A percentile compares a stretch with the other conserved stretches of the same genome.
Conservation (phyloP, 2,329 filamentous ascomycete genomes). For the Paraphoma chrysanthemicola region DNA sequence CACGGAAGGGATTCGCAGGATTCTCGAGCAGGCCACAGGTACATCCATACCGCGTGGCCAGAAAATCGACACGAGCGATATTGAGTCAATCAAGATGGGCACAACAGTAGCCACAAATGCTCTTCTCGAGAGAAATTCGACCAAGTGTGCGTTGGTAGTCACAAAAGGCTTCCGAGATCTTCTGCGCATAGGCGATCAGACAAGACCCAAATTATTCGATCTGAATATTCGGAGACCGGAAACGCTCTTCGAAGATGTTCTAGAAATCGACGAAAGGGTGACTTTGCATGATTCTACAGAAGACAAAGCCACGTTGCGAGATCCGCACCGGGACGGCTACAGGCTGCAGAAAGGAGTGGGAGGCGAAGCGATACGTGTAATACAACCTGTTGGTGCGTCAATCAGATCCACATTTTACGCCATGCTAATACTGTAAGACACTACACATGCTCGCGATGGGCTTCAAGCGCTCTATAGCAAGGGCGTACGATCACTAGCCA, state of each 20-base stretch:
- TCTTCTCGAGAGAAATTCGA: too few species aligned
- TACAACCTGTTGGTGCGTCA: conserved; percentile 15
- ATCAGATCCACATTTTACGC: conserved; percentile 15
- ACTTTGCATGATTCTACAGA: conserved; percentile 30
- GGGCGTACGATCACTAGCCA: conserved; percentile 46
- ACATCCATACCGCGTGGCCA: too few species aligned
- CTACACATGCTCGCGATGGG: conserved; percentile 5
- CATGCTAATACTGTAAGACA: conserved; percentile 7
- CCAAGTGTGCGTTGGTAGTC: conserved; percentile 12
- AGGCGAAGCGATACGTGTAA: conserved; percentile 23
- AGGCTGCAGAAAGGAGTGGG: conserved; percentile 16
- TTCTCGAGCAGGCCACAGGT: too few species aligned
- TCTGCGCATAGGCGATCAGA: conserved; percentile 31
- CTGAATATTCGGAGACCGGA: conserved; percentile 28
- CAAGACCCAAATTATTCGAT: conserved; percentile 33
- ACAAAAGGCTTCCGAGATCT: conserved; percentile 30
- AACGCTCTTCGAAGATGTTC: conserved; percentile 21
- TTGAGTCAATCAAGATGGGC: too few species aligned
- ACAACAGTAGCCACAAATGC: too few species aligned
- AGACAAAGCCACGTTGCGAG: conserved; percentile 3
- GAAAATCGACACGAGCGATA: too few species aligned
- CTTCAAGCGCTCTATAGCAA: conserved; percentile 35
- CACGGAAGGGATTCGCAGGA: too few species aligned
- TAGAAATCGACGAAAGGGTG: conserved; percentile 32
- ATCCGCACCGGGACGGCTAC: background rate